Evolutionary conservation across 169 alveolate species (phyloP), one percentile per base, ranked within the genome.

Genomic region (Blepharisma undulans): DNA sequence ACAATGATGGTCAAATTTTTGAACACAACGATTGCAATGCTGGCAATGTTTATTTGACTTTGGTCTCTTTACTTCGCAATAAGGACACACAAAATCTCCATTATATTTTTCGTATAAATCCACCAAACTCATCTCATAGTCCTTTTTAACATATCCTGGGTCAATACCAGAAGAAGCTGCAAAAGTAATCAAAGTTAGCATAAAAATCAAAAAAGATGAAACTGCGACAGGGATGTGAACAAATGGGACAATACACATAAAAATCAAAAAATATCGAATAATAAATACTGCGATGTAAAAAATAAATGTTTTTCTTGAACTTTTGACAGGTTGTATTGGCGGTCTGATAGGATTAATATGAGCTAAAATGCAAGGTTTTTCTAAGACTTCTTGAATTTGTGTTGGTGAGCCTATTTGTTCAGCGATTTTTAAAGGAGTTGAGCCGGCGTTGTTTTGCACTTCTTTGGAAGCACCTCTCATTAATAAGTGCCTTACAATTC

Each of bases 1-100:
- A 88, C 99, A 98, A 92, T 98, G 99, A 86, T 98, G 99, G 86
- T 98, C 99, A 91, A 95, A 97, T 36, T 96, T 94, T 30, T 96
- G 94, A 6, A 97, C 97, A 90, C 99, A 98, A 71, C 95, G 95
- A 92, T 98, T 96, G 90, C 99, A 98, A 60, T 96, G 97, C 59
- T 95, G 95, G 91, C 99, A 98, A 88, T 98, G 99, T 34, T 94
- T 94, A 77, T 92, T 85, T 48, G 84, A 72, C 12, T 81, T n/a
- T 19, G 85, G 79, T 66, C 92, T 72, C 30, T 33, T 72, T 33
- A 48, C 72, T 76, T 74, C 87, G 59, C 92, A 88, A 76, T 74
- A 36, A 32, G 92, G 82, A 25, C 92, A 88, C 6, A 88, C 92
- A 48, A 76, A 88, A 29, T 88, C 92, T 27, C 82, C 82, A 27